Conservation (phyloP, 2,329 filamentous ascomycete genomes). For the Exophiala alcalophila region DNA sequence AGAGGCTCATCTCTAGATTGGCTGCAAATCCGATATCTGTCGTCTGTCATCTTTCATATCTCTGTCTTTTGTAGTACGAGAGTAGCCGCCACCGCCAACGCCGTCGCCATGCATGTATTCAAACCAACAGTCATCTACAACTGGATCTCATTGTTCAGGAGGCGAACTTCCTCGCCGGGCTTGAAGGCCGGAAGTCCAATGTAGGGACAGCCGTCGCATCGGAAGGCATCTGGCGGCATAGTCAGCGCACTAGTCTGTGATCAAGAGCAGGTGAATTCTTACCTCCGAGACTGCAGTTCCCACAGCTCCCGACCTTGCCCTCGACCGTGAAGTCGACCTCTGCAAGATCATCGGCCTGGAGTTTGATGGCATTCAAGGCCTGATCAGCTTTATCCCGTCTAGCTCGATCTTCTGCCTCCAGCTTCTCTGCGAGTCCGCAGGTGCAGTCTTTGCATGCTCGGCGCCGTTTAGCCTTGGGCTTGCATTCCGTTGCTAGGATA, state of each 20-base stretch:
- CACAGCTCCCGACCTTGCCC: constrained; percentile 92
- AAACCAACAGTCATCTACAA: constrained; percentile 50
- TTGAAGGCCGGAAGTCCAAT: constrained; percentile 94
- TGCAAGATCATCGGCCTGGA: constrained; percentile 73
- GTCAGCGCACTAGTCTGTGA: not conserved
- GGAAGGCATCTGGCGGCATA: constrained; percentile 37
- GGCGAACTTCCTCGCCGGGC: constrained; percentile 86
- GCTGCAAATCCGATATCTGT: too few species aligned
- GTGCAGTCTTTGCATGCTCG: constrained; percentile 98
- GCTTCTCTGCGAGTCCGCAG: constrained; percentile 80
- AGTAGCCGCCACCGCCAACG: constrained; percentile 9
- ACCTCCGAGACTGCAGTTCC: constrained; percentile 80
- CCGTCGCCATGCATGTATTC: constrained; percentile 20
- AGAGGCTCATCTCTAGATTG: too few species aligned
- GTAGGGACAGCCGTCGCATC: constrained; percentile 69
- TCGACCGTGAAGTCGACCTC: constrained; percentile 98
- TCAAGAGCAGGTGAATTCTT: constrained; percentile 2
- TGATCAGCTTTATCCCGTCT: constrained; percentile 64
- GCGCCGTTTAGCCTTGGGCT: constrained; percentile 81
- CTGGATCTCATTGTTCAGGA: constrained; percentile 78
- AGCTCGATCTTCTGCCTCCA: constrained; percentile 78
- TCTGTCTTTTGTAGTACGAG: not conserved
- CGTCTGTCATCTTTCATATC: too few species aligned
- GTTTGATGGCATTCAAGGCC: constrained; percentile 55
- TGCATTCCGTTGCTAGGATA: constrained; percentile 71